Base-by-base conservation (phyloP, 805 yeast species). In the Kodamaea jinghongensis region DNA sequence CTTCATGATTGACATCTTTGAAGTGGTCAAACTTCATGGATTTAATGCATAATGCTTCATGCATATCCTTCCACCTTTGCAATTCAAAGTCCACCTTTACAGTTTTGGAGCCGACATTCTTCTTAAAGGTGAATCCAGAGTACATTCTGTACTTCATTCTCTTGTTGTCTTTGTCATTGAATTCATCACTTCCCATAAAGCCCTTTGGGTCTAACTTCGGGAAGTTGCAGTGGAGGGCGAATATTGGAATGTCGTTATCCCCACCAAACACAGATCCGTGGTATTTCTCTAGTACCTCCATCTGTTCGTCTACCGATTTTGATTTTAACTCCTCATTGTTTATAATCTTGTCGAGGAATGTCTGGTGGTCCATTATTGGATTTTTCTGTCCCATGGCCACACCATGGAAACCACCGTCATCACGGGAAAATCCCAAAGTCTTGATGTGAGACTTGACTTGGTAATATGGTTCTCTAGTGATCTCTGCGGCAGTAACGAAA, bases 391-490 rank as follows among this genome's bases (percentile, higher is more conserved):
- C 45, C 50, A 46, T 44, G 0, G 66, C 67, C 3, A 63, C 67
- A 3, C 71, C 71, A 31, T 59, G 56, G 44, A 56, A 65, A 5
- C 49, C 35, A 5, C 46, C 51, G 31, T 44, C 38, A 14, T 42
- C 36, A n/a, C 49, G 48, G 16, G 45, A 12, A 38, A 63, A 62
- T 1, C 71, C 71, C 28, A 53, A 44, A 1, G 71, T 63, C 32
- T 47, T 45, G n/a, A 67, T 61, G 35, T 46, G 59, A 31, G 73
- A 68, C 43, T 71, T 68, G 6, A 75, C 70, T 41, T 63, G 70
- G 26, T 49, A 49, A 23, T 38, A 49, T 14, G 40, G 40, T 20
- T 47, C 43, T 3, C 39, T 28, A 2, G 46, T 39, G n/a, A 47
- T 44, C 14, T 48, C 45, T 8, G 53, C 54, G 9, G 56, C 56